Conservation (phyloP, 345 rosid species). For the Balakata baccata region DNA sequence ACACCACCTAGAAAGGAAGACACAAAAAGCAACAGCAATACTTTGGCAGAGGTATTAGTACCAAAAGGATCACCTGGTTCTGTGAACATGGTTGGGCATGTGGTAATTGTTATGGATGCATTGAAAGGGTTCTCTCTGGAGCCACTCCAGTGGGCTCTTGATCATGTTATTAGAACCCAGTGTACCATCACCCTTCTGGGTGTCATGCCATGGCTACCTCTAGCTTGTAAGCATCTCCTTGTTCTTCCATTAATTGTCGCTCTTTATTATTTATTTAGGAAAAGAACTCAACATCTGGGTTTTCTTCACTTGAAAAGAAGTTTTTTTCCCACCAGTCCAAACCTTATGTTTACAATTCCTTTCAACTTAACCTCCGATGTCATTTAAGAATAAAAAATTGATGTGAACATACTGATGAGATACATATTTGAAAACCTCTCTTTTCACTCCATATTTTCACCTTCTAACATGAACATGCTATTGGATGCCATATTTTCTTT, state of each 20-base stretch:
- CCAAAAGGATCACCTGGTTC: conserved; percentile 24
- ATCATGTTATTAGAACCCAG: conserved; percentile 17
- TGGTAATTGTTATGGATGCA: conserved; percentile 38
- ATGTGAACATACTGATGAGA: too few relatives aligned
- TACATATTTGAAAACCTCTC: too few relatives aligned
- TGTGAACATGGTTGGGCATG: conserved; percentile 9
- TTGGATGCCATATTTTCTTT: too few relatives aligned
- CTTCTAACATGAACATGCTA: too few relatives aligned
- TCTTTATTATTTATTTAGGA: not conserved
- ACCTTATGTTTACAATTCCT: too few relatives aligned
- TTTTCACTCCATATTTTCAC: too few relatives aligned
- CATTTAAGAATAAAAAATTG: too few relatives aligned
- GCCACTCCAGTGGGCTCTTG: conserved; percentile 31
- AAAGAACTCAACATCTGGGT: too few relatives aligned
- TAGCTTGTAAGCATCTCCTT: conserved; percentile 24
- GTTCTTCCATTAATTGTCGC: not conserved
- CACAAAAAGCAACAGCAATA: too few relatives aligned
- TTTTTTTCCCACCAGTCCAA: too few relatives aligned
- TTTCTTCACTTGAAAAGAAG: too few relatives aligned
- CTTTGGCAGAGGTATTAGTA: conserved; percentile 23
- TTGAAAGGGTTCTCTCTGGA: conserved; percentile 26
- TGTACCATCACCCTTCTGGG: conserved; percentile 35
- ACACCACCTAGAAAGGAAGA: not conserved
- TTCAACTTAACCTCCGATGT: too few relatives aligned
- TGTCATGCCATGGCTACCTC: conserved; percentile 36